Evolutionary conservation across 2,329 filamentous ascomycete species (phyloP).

Genomic region (Calonectria hongkongensis): DNA sequence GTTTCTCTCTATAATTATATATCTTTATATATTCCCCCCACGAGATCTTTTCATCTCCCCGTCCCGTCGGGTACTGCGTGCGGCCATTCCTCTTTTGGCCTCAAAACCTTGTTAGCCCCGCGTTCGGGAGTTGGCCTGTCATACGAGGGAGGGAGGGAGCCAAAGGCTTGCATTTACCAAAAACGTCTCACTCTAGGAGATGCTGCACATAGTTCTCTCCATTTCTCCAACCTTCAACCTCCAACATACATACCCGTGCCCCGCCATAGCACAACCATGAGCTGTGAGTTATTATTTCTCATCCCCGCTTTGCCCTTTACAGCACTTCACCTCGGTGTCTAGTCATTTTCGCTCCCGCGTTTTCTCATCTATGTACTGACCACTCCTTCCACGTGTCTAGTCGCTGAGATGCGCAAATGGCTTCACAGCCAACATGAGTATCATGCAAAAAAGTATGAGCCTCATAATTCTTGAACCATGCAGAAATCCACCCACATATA

Average conservation of each 20-base stretch:
- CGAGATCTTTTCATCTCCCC: too few relatives aligned
- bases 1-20: too few relatives aligned
- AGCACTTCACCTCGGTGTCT: not conserved
- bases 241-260: not conserved
- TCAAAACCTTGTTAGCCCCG: too few relatives aligned
- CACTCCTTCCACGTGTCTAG: constrained; percentile 65
- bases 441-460: constrained; percentile 94
- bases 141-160: too few relatives aligned
- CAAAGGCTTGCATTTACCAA: too few relatives aligned
- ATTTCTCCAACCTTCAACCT: not conserved
- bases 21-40: too few relatives aligned
- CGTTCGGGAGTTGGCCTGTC: too few relatives aligned
- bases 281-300: constrained; percentile 56
- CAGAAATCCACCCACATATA: constrained; percentile 38
- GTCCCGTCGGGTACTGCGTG: too few relatives aligned
- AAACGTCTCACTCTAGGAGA: too few relatives aligned
- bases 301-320: constrained; percentile 39
- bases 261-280: constrained; percentile 50
- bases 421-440: constrained; percentile 97
- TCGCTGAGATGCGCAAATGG: constrained; percentile 93
- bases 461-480: constrained; percentile 51
- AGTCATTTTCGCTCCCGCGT: not conserved
- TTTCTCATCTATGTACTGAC: constrained; percentile 46
- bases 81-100: too few relatives aligned
- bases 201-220: too few relatives aligned